Conservation (phyloP, 768 basidiomycete genomes). For the Polyporus arcularius region DNA sequence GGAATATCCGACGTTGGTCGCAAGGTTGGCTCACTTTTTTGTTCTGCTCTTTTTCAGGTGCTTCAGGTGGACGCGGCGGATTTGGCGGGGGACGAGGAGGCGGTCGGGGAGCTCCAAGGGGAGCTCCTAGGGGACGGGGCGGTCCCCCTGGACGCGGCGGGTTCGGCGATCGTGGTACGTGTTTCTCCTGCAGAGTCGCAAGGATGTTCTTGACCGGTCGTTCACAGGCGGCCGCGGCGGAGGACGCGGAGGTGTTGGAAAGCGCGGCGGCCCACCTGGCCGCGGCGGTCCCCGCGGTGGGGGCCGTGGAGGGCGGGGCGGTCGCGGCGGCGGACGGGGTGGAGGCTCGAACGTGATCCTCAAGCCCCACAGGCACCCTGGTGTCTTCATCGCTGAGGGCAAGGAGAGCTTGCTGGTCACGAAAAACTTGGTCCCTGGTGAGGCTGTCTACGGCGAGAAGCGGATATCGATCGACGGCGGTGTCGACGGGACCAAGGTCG, state of each 20-base stretch:
- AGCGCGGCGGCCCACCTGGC: slow-evolving; percentile 26
- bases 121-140: slow-evolving; percentile 31
- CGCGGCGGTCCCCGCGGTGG: slow-evolving; percentile 36
- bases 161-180: slow-evolving; percentile 36
- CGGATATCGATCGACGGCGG: slow-evolving; percentile 83
- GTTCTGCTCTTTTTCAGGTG: slow-evolving; percentile 35
- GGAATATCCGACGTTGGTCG: neutral
- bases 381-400: slow-evolving; percentile 96
- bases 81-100: slow-evolving; percentile 33
- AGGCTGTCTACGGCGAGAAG: slow-evolving; percentile 98
- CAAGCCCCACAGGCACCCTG: slow-evolving; percentile 93
- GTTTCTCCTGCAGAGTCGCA: neutral
- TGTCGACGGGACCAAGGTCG: slow-evolving; percentile 81
- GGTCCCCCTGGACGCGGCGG: slow-evolving; percentile 30
- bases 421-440: slow-evolving; percentile 96
- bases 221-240: slow-evolving; percentile 8
- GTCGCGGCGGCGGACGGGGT: slow-evolving; percentile 57
- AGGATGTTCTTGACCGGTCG: slow-evolving; percentile 35
- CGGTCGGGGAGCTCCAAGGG: slow-evolving; percentile 27
- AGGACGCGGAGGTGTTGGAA: slow-evolving; percentile 24
- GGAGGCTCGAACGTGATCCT: slow-evolving; percentile 89
- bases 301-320: slow-evolving; percentile 35
- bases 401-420: slow-evolving; percentile 98
- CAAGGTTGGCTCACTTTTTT: neutral
- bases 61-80: slow-evolving; percentile 72